Conservation (phyloP, 768 basidiomycete genomes). For the Mrakia blollopis region DNA sequence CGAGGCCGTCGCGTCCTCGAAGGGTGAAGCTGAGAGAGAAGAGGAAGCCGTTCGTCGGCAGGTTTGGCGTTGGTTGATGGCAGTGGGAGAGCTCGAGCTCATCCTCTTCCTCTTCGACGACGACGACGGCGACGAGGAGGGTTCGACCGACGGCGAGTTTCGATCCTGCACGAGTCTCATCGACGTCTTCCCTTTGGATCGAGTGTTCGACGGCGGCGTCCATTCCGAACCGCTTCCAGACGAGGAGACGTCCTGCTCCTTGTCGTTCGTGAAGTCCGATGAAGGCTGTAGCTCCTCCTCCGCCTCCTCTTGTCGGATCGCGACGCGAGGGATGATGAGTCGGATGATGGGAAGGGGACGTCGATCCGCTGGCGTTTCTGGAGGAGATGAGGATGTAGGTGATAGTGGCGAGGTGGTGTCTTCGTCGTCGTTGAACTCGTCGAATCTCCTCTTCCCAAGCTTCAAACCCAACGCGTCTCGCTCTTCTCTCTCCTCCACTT, state of each 20-base stretch:
- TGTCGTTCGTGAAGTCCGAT: background rate
- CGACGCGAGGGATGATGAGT: background rate
- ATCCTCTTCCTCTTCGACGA: background rate
- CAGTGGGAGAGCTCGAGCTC: background rate
- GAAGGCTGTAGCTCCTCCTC: background rate
- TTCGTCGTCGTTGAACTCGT: background rate
- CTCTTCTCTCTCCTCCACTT: background rate
- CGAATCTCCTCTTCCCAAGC: background rate
- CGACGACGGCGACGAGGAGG: background rate
- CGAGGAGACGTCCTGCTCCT: background rate
- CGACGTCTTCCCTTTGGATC: background rate
- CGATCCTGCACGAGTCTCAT: conserved; percentile 2
- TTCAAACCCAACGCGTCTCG: background rate
- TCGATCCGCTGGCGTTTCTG: background rate
- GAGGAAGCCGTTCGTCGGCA: background rate
- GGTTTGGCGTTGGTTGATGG: background rate
- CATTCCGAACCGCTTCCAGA: background rate
- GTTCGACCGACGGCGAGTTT: background rate
- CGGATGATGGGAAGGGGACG: background rate
- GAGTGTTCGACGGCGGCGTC: background rate
- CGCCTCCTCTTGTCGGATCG: background rate
- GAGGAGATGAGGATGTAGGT: background rate
- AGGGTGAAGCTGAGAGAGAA: too few relatives aligned
- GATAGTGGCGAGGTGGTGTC: background rate
- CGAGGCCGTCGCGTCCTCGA: background rate